Base-by-base conservation (phyloP, 2,329 filamentous ascomycete genomes). In the Aspergillus sp. region DNA sequence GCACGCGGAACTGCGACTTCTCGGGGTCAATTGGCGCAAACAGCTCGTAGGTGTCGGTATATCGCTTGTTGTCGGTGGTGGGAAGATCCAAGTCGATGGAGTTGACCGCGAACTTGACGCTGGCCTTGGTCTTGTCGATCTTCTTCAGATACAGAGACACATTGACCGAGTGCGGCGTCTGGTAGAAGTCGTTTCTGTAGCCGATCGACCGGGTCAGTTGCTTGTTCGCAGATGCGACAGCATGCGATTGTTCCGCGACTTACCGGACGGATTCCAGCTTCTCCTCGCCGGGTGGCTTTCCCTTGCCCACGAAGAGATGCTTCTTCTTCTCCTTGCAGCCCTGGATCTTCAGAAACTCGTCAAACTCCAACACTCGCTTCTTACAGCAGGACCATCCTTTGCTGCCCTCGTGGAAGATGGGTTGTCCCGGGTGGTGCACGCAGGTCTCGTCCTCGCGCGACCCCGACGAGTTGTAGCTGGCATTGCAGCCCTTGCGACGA, bases 331-430 rank as follows among this genome's bases (percentile, higher is more conserved):
- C 91, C 70, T 85, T 85, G 75, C 94, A 99, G 1, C 94, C 94
- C 63, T 89, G 85, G 54, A 99, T 93, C 73, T 89, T 94, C 86
- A 99, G 86, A 74, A 99, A 99, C 73, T 97, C 88, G 70, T 99
- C 92, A 72, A 99, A 99, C 69, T 99, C 94, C 53, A 99, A 76
- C 52, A 99, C 94, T 35, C 91, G 83, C 64, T 90, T 81, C 82
- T 97, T 97, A 77, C 94, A 99, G 79, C 94, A 99, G 54, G 86
- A 91, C 81, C 94, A 99, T 1, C 94, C 94, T 78, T 99, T 99
- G 76, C 90, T 95, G 33, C 94, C 94, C 77, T 99, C 94, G 71
- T 99, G 94, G 76, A 99, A 99, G 60, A 99, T 87, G 20, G 94
- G 90, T 19, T 82, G 84, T 4, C 94, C 94, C 0, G 94, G 92